Base-by-base conservation (phyloP, 371 early-diverging fungal genomes). In the Actinomortierella ambigua region DNA sequence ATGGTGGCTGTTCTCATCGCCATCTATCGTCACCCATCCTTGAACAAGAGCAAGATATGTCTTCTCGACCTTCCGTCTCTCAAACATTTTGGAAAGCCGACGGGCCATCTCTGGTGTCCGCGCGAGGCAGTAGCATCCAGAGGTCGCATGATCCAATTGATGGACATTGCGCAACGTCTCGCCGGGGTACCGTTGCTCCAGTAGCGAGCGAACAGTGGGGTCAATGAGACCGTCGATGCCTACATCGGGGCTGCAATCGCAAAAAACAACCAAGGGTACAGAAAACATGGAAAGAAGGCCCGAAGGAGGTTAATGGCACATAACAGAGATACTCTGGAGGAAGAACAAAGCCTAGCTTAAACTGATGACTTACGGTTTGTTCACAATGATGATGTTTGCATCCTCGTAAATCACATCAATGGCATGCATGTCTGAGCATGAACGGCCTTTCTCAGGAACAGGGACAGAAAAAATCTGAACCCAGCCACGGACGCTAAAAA, bases 11-110 rank as follows among this genome's bases (percentile, higher is more conserved):
- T 34, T 62, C 59, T 39, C 44, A 51, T 62, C 51, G 26, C 24
- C 24, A 17, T 69, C 42, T 41, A 11, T 34, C 34, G n/a, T 18
- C 50, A 81, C 51, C 56, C 67, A 77, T 0, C 84, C 80, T 39
- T 64, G 62, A 1, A 82, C 80, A 34, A 82, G 53, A 15, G 83
- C 83, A 9, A 83, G 46, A 50, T 83, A 83, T 3, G 69, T 69
- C 49, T 83, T 83, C 26, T 68, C 55, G 5, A 83, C 84, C 40
- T 24, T 20, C 24, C 83, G 53, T 51, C 73, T 64, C 26, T 56
- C 41, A 64, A 82, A 82, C 15, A 80, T 55, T 28, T 65, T 61
- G 18, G 66, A 54, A 13, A 69, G 82, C 24, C 42, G 40, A 2
- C 69, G 66, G 1, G 82, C 79, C 26, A 79, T 64, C 50, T 68